Evolutionary conservation across 1,139 yeast species (phyloP).

Genomic region (Maudiozyma humilis): DNA sequence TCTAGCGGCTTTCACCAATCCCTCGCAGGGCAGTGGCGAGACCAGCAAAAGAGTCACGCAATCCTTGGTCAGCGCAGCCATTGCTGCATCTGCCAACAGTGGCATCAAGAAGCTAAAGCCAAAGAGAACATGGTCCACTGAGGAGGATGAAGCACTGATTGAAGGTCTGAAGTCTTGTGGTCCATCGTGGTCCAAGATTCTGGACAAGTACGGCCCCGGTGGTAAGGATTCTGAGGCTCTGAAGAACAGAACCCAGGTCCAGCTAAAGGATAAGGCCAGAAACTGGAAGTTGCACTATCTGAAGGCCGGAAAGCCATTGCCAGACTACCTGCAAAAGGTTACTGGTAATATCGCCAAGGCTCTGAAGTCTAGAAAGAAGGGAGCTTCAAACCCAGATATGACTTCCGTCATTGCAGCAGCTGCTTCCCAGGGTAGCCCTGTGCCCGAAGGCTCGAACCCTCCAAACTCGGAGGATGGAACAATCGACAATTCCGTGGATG

Average conservation of each 20-base stretch:
- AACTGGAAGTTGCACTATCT: constrained; percentile 85
- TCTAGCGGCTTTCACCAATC: not conserved
- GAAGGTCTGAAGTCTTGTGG: constrained; percentile 76
- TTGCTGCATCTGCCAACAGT: constrained; percentile 13
- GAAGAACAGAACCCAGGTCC: constrained; percentile 82
- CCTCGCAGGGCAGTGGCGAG: not conserved
- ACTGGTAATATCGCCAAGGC: constrained; percentile 75
- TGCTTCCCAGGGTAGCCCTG: not conserved
- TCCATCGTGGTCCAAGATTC: constrained; percentile 85
- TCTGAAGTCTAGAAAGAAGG: constrained; percentile 32
- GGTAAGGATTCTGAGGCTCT: constrained; percentile 77
- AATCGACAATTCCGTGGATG: no score
- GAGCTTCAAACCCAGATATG: constrained; percentile 7
- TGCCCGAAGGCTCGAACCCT: no score
- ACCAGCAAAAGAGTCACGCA: constrained; percentile 7
- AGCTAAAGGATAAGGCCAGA: constrained; percentile 89
- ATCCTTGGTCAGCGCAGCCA: constrained; percentile 20
- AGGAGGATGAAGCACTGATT: constrained; percentile 78
- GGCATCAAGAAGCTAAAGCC: constrained; percentile 22
- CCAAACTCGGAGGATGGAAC: no score
- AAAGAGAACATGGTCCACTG: constrained; percentile 68
- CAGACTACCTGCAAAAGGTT: constrained; percentile 68
- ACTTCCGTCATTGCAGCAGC: constrained; percentile 1
- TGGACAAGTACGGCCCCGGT: constrained; percentile 86
- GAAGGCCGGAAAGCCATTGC: constrained; percentile 63